Evolutionary conservation across 108 stramenopile species (phyloP).

Genomic region (Mediolabrus comicus): DNA sequence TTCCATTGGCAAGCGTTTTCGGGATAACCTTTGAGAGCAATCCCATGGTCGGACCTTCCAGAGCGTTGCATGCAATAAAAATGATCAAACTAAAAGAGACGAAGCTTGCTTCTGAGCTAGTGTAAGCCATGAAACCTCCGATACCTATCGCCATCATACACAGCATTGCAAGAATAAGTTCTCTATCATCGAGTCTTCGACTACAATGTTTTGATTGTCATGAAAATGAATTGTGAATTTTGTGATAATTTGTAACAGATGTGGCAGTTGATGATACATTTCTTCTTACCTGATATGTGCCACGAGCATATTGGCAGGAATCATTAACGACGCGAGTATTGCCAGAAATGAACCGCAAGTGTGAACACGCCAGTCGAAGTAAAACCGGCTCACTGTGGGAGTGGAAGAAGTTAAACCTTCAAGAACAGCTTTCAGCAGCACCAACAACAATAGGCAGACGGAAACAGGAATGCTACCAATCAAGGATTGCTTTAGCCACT

Average conservation of each 20-base stretch:
- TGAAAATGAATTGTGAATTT: too few species aligned
- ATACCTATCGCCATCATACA: constrained; percentile 34
- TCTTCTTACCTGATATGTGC: constrained; percentile 35
- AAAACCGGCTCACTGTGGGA: constrained; percentile 39
- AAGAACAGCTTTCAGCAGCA: constrained; percentile 32
- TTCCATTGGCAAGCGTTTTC: constrained; percentile 71
- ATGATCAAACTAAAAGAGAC: constrained; percentile 50
- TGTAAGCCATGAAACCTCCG: constrained; percentile 35
- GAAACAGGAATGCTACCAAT: constrained; percentile 35
- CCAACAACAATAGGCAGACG: constrained; percentile 20
- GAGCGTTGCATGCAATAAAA: constrained; percentile 57
- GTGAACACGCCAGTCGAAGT: constrained; percentile 44
- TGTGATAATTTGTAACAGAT: too few species aligned
- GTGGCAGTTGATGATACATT: too few species aligned
- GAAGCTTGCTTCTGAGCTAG: constrained; percentile 40
- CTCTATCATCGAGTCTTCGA: constrained; percentile 41
- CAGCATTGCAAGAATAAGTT: constrained; percentile 38
- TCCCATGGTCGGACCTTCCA: constrained; percentile 83
- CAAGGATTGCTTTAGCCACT: background rate
- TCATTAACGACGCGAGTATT: constrained; percentile 29
- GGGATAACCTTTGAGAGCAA: constrained; percentile 84
- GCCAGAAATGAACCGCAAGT: constrained; percentile 33
- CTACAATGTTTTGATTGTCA: too few species aligned
- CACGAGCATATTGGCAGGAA: constrained; percentile 38
- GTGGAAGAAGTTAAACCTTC: constrained; percentile 41